Percentiles rank a stretch among this genome's conserved stretches.
phyloP scores from a whole-genome alignment of 192 early-diverging fungal species.

The Linnemannia exigua region DNA sequence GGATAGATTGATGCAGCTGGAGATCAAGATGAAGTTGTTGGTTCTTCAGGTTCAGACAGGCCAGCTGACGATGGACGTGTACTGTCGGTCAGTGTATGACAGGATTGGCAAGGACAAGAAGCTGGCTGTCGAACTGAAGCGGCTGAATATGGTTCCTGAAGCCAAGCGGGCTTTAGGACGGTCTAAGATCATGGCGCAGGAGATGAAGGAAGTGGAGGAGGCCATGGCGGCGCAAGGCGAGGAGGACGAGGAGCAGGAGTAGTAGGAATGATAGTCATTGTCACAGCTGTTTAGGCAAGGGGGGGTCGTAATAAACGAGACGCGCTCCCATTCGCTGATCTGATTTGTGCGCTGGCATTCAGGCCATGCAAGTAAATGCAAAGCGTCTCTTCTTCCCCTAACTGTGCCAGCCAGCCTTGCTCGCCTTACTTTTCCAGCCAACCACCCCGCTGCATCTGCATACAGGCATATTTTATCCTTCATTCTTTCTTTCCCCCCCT shows the following conservation, averaged over 20 bases:
- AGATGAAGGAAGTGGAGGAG: conserved; percentile 82
- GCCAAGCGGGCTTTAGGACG: conserved; percentile 75
- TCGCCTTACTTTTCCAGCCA: too few relatives aligned
- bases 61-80: conserved; percentile 77
- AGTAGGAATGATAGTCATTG: background rate
- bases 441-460: too few relatives aligned
- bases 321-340: conserved; percentile 5
- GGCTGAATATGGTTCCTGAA: conserved; percentile 71
- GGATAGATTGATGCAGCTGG: conserved; percentile 74
- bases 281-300: background rate
- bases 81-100: conserved; percentile 70
- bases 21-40: conserved; percentile 83
- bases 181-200: conserved; percentile 82
- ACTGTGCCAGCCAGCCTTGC: too few relatives aligned
- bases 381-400: too few relatives aligned
- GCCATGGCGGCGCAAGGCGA: conserved; percentile 67
- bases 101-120: conserved; percentile 72
- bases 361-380: background rate
- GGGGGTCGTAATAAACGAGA: background rate
- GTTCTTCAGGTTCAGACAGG: conserved; percentile 80
- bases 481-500: background rate
- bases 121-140: conserved; percentile 78
- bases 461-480: background rate
- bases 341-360: background rate
- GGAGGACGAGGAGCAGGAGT: conserved; percentile 39